Evolutionary conservation across 1,284 basidiomycete species (phyloP), one percentile per base, ranked within the genome.

Genomic region (Takashimella tepidaria): DNA sequence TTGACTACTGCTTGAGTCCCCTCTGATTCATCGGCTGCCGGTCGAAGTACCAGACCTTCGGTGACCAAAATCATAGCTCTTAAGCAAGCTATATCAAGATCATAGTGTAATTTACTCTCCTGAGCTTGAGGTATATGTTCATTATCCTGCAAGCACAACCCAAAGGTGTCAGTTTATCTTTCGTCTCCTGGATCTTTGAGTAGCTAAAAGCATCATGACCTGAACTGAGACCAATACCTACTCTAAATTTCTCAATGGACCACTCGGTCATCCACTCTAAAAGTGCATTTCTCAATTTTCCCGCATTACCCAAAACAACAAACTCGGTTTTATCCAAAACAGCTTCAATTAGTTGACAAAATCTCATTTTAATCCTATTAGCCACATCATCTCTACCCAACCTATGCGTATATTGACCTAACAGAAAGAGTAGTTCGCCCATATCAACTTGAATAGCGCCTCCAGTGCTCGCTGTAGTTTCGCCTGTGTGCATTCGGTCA

Each of bases 261-360:
- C 90, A 92, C 50, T 88, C 83, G 65, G 85, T 78, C 45, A 92
- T 77, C 49, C 82, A 80, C 61, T 92, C 87, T 19, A 90, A 77
- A 20, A 90, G 80, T 41, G 79, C 79, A 66, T 88, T 86, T n/a
- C 88, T 81, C 6, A 83, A 78, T 55, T 76, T 73, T 55, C 78
- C 82, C 61, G 88, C 86, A 69, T 85, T 87, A 6, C 84, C 83
- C 54, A 87, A 73, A 1, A 80, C 79, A 22, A 87, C 72, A 10
- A 81, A 78, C 51, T 86, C 84, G 0, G 79, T 78, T 23, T 84
- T 82, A 41, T 80, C 78, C 63, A 85, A 84, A 4, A 87, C 80
- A 31, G 79, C 80, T 58, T 89, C 88, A 60, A 84, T 83, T 44
- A 92, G 79, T 41, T 78, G 73, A 63, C 88, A 91, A 66, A 87